Conservation (phyloP, 257 asterid genomes). For the Phtheirospermum japonicum region DNA sequence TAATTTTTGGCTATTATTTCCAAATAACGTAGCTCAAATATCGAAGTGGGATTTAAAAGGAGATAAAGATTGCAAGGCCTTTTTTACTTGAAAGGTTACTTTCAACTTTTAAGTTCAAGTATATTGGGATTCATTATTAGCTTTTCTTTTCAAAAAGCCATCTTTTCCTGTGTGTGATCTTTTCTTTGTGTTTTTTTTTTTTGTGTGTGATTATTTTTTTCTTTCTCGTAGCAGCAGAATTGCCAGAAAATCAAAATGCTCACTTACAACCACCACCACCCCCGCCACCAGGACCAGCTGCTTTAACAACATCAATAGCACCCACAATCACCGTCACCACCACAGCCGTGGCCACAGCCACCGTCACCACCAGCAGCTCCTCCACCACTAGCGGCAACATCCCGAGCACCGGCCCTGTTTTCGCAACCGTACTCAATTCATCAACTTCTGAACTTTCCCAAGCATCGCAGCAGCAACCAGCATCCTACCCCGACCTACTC, state of each 20-base stretch:
- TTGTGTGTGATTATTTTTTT: too few relatives aligned
- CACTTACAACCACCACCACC: constrained; percentile 43
- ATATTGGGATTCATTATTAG: constrained; percentile 37
- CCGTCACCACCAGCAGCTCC: constrained; percentile 23
- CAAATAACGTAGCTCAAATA: constrained; percentile 28
- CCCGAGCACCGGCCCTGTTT: constrained; percentile 30
- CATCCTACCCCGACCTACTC: constrained; percentile 39
- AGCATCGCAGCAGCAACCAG: constrained; percentile 25
- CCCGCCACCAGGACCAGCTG: background rate
- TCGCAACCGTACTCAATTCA: constrained; percentile 37
- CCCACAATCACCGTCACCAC: constrained; percentile 7
- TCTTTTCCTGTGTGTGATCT: constrained; percentile 21
- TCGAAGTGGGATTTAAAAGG: constrained; percentile 33
- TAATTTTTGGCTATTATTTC: too few relatives aligned
- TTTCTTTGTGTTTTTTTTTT: too few relatives aligned
- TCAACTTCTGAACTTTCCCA: constrained; percentile 39
- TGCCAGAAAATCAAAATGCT: constrained; percentile 58
- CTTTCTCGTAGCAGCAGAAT: constrained; percentile 37
- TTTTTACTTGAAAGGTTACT: constrained; percentile 32
- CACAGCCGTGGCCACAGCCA: constrained; percentile 2
- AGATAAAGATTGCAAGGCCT: constrained; percentile 44
- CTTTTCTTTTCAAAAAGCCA: constrained; percentile 28
- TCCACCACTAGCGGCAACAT: constrained; percentile 34
- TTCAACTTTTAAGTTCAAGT: constrained; percentile 31
- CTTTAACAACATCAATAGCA: background rate